A percentile compares a stretch with the other conserved stretches of the same genome.
These are phyloP conservation scores for Verbena officinalis DNA, from an alignment of 257 asterid genomes.

Conservation along the genomic window DNA sequence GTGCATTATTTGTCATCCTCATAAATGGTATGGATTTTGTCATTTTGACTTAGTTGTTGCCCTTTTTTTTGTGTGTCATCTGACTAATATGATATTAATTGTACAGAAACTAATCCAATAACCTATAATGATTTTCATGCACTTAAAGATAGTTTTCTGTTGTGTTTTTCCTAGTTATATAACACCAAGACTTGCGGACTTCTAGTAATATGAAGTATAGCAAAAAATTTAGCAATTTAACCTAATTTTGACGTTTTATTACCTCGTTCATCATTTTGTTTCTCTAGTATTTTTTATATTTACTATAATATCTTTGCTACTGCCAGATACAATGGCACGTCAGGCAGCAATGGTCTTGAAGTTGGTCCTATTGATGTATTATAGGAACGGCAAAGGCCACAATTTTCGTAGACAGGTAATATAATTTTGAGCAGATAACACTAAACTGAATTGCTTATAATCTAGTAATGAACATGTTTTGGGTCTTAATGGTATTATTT, in stretches of 20 bases:
- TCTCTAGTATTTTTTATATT: constrained; percentile 8
- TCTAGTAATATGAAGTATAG: neutral
- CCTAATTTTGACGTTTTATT: neutral
- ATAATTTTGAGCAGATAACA: constrained; percentile 12
- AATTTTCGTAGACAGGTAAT: constrained; percentile 89
- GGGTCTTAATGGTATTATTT: constrained; percentile 26
- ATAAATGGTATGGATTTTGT: constrained; percentile 65
- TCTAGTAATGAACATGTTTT: constrained; percentile 1
- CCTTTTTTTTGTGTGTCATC: constrained; percentile 2
- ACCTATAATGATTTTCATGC: constrained; percentile 11
- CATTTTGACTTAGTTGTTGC: constrained; percentile 23
- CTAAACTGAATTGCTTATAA: constrained; percentile 8
- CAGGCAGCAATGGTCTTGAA: constrained; percentile 86
- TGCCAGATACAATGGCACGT: constrained; percentile 80
- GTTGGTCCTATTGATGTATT: constrained; percentile 69
- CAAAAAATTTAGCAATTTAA: constrained; percentile 10
- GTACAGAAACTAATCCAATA: neutral
- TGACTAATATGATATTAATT: constrained; percentile 3
- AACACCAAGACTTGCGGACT: neutral
- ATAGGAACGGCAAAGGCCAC: constrained; percentile 81
- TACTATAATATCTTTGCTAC: constrained; percentile 25
- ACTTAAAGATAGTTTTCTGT: constrained; percentile 5
- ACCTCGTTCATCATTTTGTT: constrained; percentile 14
- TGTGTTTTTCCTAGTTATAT: no score
- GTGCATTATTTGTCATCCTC: constrained; percentile 73